Conservation (phyloP, 495 filamentous ascomycete genomes). For the Venustampulla echinocandica region DNA sequence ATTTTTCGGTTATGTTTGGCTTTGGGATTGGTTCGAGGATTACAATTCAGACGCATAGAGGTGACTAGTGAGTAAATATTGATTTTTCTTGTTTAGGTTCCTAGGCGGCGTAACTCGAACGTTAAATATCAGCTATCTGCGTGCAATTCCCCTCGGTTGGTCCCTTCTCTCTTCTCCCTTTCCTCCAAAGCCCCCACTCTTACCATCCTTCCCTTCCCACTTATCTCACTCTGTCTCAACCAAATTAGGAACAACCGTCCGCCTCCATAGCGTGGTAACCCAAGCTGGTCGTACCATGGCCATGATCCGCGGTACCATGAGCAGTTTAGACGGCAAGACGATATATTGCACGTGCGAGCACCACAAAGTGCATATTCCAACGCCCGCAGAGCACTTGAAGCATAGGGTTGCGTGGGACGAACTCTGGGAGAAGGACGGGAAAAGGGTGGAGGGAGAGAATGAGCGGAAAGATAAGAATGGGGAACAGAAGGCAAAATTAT, state of each 20-base stretch:
- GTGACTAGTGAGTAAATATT: no score
- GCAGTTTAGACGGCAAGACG: constrained; percentile 29
- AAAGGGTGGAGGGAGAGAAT: not conserved
- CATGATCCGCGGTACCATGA: constrained; percentile 34
- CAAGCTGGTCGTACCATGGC: constrained; percentile 35
- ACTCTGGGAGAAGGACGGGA: constrained; percentile 16
- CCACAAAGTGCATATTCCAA: constrained; percentile 37
- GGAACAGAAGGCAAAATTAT: constrained; percentile 1
- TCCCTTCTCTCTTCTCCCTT: not conserved
- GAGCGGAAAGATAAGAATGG: not conserved
- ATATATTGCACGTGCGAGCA: constrained; percentile 34
- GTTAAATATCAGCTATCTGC: constrained; percentile 32
- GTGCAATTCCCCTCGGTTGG: constrained; percentile 20
- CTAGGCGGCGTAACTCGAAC: constrained; percentile 35
- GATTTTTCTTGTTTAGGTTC: no score
- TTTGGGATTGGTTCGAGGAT: no score
- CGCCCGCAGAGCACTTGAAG: constrained; percentile 24
- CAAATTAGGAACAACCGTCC: constrained; percentile 28
- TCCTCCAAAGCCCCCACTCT: no score
- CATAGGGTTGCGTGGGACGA: constrained; percentile 29
- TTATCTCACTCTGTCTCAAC: constrained; percentile 10
- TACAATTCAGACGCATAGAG: no score
- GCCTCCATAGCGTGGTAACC: constrained; percentile 26
- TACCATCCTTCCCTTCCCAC: constrained; percentile 2
- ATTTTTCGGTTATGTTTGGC: not conserved